Percentiles rank a stretch among this genome's conserved stretches.
phyloP scores from a whole-genome alignment of 495 filamentous ascomycete genomes.

The Lentithecium fluviatile region DNA sequence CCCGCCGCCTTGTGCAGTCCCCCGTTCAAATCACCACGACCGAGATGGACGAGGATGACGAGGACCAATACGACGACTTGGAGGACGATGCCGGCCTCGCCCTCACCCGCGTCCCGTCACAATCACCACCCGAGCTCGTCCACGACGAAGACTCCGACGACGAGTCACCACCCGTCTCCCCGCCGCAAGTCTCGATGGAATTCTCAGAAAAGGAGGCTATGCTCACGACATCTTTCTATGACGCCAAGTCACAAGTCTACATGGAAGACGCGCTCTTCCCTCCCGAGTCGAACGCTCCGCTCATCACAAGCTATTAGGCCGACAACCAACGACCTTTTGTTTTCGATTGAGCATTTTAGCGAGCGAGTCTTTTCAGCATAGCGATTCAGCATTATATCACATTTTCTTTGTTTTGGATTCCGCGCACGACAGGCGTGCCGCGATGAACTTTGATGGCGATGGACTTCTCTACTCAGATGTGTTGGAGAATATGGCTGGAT shows the following conservation, averaged over 20 bases:
- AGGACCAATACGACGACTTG: slow-evolving; percentile 68
- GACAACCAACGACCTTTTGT: slow-evolving; percentile 18
- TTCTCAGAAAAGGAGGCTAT: slow-evolving; percentile 69
- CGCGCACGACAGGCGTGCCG: not conserved
- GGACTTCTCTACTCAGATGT: slow-evolving; percentile 19
- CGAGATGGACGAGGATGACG: slow-evolving; percentile 44
- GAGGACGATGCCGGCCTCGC: slow-evolving; percentile 64
- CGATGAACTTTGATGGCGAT: slow-evolving; percentile 17
- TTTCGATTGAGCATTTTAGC: slow-evolving; percentile 26
- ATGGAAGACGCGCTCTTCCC: slow-evolving; percentile 35
- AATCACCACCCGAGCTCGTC: slow-evolving; percentile 76
- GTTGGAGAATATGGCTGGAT: slow-evolving; percentile 12
- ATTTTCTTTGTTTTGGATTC: slow-evolving; percentile 16
- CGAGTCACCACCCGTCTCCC: slow-evolving; percentile 81
- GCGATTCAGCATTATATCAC: slow-evolving; percentile 24
- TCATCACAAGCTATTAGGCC: slow-evolving; percentile 35
- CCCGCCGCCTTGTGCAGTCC: slow-evolving; percentile 35
- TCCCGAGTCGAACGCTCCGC: slow-evolving; percentile 37
- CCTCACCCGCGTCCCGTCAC: slow-evolving; percentile 65
- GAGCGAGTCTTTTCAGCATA: slow-evolving; percentile 22
- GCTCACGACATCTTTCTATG: slow-evolving; percentile 53
- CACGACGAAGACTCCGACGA: slow-evolving; percentile 72
- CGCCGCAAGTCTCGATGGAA: slow-evolving; percentile 60
- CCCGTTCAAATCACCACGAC: slow-evolving; percentile 44
- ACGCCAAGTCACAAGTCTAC: slow-evolving; percentile 28